Evolutionary conservation across 1,284 basidiomycete species (phyloP), one percentile per base, ranked within the genome.

Genomic region (Cryptococcus hybrid): DNA sequence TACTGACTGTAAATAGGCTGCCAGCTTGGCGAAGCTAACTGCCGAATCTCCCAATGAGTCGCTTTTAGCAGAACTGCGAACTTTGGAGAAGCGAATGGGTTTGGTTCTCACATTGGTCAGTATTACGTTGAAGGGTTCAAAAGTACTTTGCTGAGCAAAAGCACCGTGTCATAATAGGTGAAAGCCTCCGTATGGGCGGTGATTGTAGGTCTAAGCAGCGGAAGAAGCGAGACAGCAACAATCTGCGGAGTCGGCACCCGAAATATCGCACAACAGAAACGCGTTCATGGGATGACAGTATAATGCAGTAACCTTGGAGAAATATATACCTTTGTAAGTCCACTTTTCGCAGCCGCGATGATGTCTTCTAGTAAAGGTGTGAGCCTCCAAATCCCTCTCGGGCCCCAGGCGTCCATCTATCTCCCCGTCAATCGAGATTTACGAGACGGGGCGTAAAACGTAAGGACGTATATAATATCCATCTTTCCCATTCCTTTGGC

Each of bases 181-280:
- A 92, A 93, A 79, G 92, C 92, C 0, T 92, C 91, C 12, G 92
- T 96, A 0, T 97, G 92, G 92, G 90, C 88, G 7, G 88, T 94
- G 48, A 88, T 96, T 68, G 90, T 92, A 72, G 90, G 94, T 65
- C 84, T n/a, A 87, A 54, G 81, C 82, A 40, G 79, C 79, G 45
- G 83, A 84, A 37, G 78, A 80, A 66, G 61, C 51, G 3, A 18
- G 57, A 34, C 42, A 45, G 3, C 56, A 52, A 24, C 52, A 55
- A 30, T 7, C 38, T 30, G 44, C 54, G 8, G 52, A 49, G 37
- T 39, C 36, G 4, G 49, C 15, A 34, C 46, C 44, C 18, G 53
- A 38, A 56, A 40, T 50, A 57, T 47, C 52, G 50, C 7, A 55
- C 57, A 12, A 55, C 53, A 37, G 53, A 51, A 24, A 38, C n/a